These are phyloP conservation scores for Solanum bulbocastanum DNA, from an alignment of 257 asterid species.

Conservation along the genomic window DNA sequence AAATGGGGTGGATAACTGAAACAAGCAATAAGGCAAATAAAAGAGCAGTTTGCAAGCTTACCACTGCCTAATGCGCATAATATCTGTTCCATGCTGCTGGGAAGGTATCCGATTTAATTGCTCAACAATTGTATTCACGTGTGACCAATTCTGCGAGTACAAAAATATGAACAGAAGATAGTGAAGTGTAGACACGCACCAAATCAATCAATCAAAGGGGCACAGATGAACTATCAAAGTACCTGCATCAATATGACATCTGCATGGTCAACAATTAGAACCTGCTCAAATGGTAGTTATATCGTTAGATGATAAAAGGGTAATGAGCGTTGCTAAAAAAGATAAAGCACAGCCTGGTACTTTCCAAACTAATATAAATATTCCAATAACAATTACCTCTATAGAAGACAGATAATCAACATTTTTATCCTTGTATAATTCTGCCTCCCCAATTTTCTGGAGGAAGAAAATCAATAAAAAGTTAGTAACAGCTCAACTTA, in stretches of 20 bases:
- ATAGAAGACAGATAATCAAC: constrained; percentile 95
- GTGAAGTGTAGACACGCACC: not conserved
- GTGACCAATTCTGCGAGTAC: constrained; percentile 78
- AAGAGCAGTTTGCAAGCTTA: constrained; percentile 20
- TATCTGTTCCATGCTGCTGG: constrained; percentile 83
- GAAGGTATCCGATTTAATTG: constrained; percentile 69
- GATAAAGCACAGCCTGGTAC: not conserved
- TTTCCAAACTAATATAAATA: not conserved
- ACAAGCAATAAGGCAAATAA: not conserved
- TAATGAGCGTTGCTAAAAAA: not conserved
- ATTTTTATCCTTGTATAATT: constrained; percentile 64
- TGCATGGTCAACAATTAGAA: constrained; percentile 84
- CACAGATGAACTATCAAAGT: constrained; percentile 1
- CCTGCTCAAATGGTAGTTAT: constrained; percentile 30
- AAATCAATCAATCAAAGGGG: not conserved
- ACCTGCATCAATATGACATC: constrained; percentile 96
- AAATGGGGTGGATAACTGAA: not conserved
- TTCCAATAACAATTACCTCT: constrained; percentile 39
- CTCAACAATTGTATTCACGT: constrained; percentile 64
- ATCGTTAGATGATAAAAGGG: constrained; percentile 6
- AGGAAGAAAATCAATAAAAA: constrained; percentile 4
- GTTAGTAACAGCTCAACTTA: not conserved
- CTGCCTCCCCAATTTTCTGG: constrained; percentile 92
- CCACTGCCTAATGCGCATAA: constrained; percentile 95
- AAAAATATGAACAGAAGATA: constrained; percentile 4